Evolutionary conservation across 2,329 filamentous ascomycete species (phyloP), one percentile per base, ranked within the genome.

Genomic region (Apiospora marii): DNA sequence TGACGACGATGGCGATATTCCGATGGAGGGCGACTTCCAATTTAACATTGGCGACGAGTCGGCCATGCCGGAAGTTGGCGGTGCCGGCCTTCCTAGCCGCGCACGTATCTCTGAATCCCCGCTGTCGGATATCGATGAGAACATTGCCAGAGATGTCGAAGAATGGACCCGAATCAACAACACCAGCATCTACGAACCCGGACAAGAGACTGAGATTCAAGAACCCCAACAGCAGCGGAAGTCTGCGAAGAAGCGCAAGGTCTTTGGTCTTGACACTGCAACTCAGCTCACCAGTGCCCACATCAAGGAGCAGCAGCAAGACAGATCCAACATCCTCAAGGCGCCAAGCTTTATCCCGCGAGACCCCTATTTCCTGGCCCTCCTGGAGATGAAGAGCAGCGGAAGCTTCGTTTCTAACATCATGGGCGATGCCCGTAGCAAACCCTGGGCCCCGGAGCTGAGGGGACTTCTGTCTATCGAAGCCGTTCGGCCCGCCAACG

Each of bases 381-480:
- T 99, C 30, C 93, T 98, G 86, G 94, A 95, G 77, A 93, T 98
- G 89, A 96, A 98, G 82, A 95, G 93, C 84, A 94, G 90, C 71
- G 96, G 96, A 71, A 94, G 92, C 51, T 98, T 99, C 78, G 94
- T 98, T 24, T 93, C 92, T 4, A 95, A 91, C 78, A 92, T 98
- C 75, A 92, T 98, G 84, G 92, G 93, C 70, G 94, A 95, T 74
- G 93, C 92, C 49, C 91, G 93, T 75, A 92, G 92, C 77, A 88
- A 90, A 76, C 90, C 90, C 58, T 98, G 95, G 95, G 96, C 96
- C 4, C 96, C 96, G 0, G 96, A 99, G 83, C 88, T 99, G 27
- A 92, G 94, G 73, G 94, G 93, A n/a, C 91, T 99, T 78, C 86
- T 98, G n/a, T 97, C 95, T 1, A 86, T 98, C 58, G 94, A 97